Conservation (phyloP, 176 grass and related monocot genomes). For the Aegilops sharonensis region DNA sequence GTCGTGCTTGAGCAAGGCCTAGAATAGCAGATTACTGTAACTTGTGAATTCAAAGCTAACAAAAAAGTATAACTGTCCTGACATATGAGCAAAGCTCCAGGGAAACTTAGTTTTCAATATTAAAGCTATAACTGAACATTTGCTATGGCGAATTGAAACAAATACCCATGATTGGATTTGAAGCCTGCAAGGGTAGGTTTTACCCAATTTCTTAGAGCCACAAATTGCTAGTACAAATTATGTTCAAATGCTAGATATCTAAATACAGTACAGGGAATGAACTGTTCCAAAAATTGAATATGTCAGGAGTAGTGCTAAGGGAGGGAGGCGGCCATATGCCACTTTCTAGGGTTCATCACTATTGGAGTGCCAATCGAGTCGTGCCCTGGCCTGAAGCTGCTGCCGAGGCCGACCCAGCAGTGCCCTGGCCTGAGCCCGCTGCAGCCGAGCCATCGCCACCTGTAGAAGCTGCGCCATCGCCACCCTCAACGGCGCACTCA, state of each 20-base stretch:
- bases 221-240: background rate
- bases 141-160: background rate
- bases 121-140: background rate
- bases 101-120: background rate
- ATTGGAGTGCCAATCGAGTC: background rate
- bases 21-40: background rate
- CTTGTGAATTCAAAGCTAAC: background rate
- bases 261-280: background rate
- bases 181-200: background rate
- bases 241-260: background rate
- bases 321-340: background rate
- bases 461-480: too few species aligned
- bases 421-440: too few species aligned
- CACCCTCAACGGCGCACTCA: too few species aligned
- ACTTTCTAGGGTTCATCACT: conserved; percentile 26
- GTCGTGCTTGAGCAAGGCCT: background rate
- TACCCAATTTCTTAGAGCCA: background rate
- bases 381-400: too few species aligned
- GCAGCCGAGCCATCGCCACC: too few species aligned
- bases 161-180: background rate
- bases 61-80: background rate
- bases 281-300: background rate
- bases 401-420: too few species aligned
- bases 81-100: background rate
- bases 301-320: too few species aligned